Base-by-base conservation (phyloP, 495 filamentous ascomycete species). In the Daldinia concentrica region DNA sequence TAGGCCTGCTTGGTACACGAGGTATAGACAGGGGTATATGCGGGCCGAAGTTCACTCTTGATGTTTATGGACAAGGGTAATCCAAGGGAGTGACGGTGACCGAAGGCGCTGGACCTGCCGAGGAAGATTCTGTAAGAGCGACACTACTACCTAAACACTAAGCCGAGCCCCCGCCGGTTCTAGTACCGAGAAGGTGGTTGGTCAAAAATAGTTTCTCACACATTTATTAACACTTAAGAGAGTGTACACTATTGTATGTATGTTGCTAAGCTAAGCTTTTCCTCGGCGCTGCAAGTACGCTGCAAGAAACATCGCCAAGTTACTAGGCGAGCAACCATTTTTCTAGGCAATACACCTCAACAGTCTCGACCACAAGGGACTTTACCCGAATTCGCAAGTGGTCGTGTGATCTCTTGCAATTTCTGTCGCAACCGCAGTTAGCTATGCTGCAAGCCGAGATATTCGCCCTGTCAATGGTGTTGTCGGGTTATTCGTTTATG, bases 361-460 rank as follows among this genome's bases (percentile, higher is more conserved):
- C 7, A 69, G 65, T 66, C 70, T 64, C 58, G 70, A 66, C 65
- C 70, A 62, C 29, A 1, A 64, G 51, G 24, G 39, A 58, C 58
- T 63, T 73, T 74, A 66, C 76, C 74, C 64, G 34, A 72, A 70
- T 63, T 57, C 66, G 76, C 60, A 78, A 76, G 69, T 76, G 76
- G 57, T 78, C 76, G 76, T 71, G 76, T 78, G 76, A 76, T 69
- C 62, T 59, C 39, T 70, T 71, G 66, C 58, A 59, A 68, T 64
- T 64, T 62, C n/a, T 52, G 66, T 69, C 52, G 32, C 57, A 68
- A 45, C 61, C 64, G 70, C 61, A 61, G 58, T 58, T 66, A 37
- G 50, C 62, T 22, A 62, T 62, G 58, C 43, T 24, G 36, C 17
- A 48, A 29, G 55, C 54, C 57, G 37, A 66, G 51, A 57, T 59